Evolutionary conservation across 2,329 filamentous ascomycete genomes (phyloP).

Genomic region (Phyllosticta ampelicida): DNA sequence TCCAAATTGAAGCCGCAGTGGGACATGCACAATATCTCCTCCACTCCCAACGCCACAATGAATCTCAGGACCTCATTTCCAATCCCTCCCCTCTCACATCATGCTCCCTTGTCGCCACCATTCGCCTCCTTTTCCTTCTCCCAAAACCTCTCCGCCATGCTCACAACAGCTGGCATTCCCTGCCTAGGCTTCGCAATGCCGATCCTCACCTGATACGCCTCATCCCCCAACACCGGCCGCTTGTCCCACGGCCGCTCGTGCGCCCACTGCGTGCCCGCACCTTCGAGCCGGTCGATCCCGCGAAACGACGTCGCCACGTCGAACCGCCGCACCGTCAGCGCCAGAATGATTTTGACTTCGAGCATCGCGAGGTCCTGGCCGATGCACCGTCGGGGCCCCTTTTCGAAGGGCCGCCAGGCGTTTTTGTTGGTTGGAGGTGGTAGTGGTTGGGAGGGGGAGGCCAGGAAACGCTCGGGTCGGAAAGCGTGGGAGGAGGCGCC

Average conservation of each 20-base stretch:
- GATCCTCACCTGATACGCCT: constrained; percentile 20
- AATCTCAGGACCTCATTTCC: too few species aligned
- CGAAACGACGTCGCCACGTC: constrained; percentile 16
- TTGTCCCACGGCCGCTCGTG: not conserved
- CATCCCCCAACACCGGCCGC: constrained; percentile 12
- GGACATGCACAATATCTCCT: too few species aligned
- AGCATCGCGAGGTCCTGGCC: constrained; percentile 28
- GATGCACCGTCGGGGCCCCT: constrained; percentile 28
- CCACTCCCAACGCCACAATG: too few species aligned
- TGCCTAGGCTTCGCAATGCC: constrained; percentile 19
- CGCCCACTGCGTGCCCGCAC: not conserved
- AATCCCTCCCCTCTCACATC: too few species aligned
- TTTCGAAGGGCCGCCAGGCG: constrained; percentile 30
- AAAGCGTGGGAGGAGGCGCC: not conserved
- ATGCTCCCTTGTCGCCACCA: not conserved
- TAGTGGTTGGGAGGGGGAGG: not conserved
- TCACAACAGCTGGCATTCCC: constrained; percentile 17
- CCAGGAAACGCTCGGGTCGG: constrained; percentile 6
- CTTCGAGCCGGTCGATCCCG: constrained; percentile 11
- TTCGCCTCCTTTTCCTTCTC: not conserved
- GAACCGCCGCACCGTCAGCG: constrained; percentile 16
- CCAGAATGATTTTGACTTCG: constrained; percentile 23
- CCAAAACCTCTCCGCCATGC: constrained; percentile 13
- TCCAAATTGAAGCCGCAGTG: too few species aligned
- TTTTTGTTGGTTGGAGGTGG: not conserved